These are phyloP conservation scores for Kodamaea hsintzibuensis DNA, from an alignment of 805 yeast species.

Conservation along the genomic window DNA sequence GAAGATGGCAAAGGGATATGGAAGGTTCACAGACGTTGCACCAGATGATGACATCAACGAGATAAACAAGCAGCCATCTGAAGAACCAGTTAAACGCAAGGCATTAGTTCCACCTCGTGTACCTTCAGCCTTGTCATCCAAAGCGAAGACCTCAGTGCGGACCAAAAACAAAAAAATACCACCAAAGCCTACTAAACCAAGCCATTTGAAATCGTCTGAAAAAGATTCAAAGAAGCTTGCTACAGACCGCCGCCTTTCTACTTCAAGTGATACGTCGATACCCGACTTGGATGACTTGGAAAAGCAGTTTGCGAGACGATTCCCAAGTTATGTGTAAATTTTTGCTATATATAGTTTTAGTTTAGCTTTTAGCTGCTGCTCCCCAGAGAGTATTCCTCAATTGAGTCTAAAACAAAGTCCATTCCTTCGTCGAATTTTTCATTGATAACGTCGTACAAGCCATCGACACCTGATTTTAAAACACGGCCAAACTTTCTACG, in stretches of 20 bases:
- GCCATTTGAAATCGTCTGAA: constrained; percentile 42
- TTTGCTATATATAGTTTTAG: not conserved
- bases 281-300: constrained; percentile 63
- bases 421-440: constrained; percentile 85
- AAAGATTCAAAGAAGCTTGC: constrained; percentile 15
- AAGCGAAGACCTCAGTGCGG: constrained; percentile 2
- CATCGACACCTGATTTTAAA: constrained; percentile 68
- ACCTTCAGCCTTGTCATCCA: constrained; percentile 30
- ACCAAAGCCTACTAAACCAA: constrained; percentile 68
- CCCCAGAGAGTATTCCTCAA: constrained; percentile 52
- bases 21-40: constrained; percentile 58
- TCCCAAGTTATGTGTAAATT: constrained; percentile 56
- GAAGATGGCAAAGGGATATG: constrained; percentile 80
- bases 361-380: constrained; percentile 14
- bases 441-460: constrained; percentile 71
- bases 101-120: constrained; percentile 35
- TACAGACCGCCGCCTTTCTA: constrained; percentile 27
- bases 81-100: constrained; percentile 7
- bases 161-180: constrained; percentile 47
- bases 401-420: constrained; percentile 77
- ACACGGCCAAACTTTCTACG: constrained; percentile 92
- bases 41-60: constrained; percentile 34
- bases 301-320: constrained; percentile 54
- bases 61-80: constrained; percentile 22
- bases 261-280: constrained; percentile 42